phyloP scores from a whole-genome alignment of 768 basidiomycete species.

The Pilatotrama ljubarskyi region DNA sequence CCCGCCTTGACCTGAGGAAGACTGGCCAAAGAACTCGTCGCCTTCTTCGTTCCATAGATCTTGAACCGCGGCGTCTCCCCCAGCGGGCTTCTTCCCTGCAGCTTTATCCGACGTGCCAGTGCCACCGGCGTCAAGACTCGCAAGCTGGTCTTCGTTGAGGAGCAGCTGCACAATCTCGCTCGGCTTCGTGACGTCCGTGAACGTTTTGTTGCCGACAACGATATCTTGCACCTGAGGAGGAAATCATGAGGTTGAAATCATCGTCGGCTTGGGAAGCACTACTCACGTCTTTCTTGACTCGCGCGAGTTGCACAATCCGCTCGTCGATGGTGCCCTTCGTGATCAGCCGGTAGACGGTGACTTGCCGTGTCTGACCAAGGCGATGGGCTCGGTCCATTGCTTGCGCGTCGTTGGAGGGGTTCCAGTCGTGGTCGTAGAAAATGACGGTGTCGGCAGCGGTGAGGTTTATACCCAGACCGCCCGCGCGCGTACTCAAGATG shows the following conservation, averaged over 20 bases:
- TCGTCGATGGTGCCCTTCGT: slow-evolving; percentile 96
- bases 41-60: slow-evolving; percentile 88
- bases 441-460: slow-evolving; percentile 96
- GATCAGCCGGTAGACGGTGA: slow-evolving; percentile 93
- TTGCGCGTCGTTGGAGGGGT: slow-evolving; percentile 96
- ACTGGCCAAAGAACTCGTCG: slow-evolving; percentile 81
- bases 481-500: slow-evolving; percentile 90
- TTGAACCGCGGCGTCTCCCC: slow-evolving; percentile 41
- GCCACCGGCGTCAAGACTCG: slow-evolving; percentile 56
- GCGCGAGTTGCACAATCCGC: slow-evolving; percentile 92
- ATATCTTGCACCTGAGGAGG: slow-evolving; percentile 93
- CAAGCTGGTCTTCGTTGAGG: slow-evolving; percentile 92
- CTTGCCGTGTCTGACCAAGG: slow-evolving; percentile 94
- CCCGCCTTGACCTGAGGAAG: slow-evolving; percentile 31
- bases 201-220: slow-evolving; percentile 95
- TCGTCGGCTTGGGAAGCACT: slow-evolving; percentile 1
- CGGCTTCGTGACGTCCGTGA: slow-evolving; percentile 90
- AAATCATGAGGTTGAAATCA: background rate
- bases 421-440: slow-evolving; percentile 96
- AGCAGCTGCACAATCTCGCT: slow-evolving; percentile 96
- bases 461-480: slow-evolving; percentile 94
- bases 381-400: slow-evolving; percentile 99
- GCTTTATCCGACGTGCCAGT: slow-evolving; percentile 39
- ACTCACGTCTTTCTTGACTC: slow-evolving; percentile 94
- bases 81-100: slow-evolving; percentile 37